Percentiles rank a stretch among this genome's conserved stretches.
Conservation (phyloP, 129 eudicot species). For the Silybum marianum region DNA sequence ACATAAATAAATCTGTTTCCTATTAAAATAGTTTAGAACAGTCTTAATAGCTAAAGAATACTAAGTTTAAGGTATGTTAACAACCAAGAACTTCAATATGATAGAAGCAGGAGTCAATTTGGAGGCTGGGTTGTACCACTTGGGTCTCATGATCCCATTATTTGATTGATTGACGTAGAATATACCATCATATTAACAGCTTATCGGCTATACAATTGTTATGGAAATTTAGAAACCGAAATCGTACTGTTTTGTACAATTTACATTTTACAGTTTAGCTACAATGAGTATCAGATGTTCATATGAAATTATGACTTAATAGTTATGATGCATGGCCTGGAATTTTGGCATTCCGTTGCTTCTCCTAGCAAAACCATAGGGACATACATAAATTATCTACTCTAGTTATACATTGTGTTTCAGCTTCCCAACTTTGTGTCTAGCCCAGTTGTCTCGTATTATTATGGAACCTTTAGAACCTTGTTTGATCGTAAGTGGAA, state of each 20-base stretch:
- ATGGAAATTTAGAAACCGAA: conserved; percentile 1
- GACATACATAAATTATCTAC: background rate
- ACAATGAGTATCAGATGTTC: background rate
- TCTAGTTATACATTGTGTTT: background rate
- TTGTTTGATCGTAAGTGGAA: background rate
- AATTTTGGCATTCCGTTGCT: background rate
- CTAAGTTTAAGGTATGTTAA: background rate
- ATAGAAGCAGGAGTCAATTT: conserved; percentile 14
- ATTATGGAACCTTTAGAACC: background rate
- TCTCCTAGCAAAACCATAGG: background rate
- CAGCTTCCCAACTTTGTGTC: background rate
- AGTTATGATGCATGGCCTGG: background rate
- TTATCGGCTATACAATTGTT: background rate
- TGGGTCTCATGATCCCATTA: too few relatives aligned
- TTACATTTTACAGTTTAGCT: background rate
- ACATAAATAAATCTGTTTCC: background rate
- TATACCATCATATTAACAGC: background rate
- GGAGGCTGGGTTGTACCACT: conserved; percentile 15
- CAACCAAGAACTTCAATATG: background rate
- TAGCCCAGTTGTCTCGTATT: background rate
- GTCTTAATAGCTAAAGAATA: background rate
- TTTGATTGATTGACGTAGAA: conserved; percentile 11
- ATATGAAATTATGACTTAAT: too few relatives aligned
- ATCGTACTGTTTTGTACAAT: conserved; percentile 8
- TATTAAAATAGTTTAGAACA: background rate